Conservation (phyloP, 768 basidiomycete genomes). For the Hericium coralloides region DNA sequence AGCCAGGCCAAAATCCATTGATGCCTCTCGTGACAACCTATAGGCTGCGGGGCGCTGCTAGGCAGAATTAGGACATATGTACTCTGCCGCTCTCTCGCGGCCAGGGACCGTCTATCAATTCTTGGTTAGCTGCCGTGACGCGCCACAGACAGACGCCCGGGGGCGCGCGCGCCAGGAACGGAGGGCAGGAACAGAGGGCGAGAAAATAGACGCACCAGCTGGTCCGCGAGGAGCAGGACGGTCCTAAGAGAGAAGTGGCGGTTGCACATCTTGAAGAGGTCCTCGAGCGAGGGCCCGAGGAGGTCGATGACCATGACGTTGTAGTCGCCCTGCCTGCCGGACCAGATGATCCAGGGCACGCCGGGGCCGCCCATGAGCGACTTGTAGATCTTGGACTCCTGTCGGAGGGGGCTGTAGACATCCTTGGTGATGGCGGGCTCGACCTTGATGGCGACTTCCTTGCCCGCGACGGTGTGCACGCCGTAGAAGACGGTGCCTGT, state of each 20-base stretch:
- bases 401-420: slow-evolving; percentile 59
- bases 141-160: too few species aligned
- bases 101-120: too few species aligned
- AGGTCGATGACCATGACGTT: slow-evolving; percentile 98
- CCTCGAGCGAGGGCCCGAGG: slow-evolving; percentile 82
- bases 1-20: too few species aligned
- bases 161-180: slow-evolving; percentile 4
- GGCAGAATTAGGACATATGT: too few species aligned
- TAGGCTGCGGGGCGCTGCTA: too few species aligned
- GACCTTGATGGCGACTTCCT: slow-evolving; percentile 78
- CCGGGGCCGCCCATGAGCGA: slow-evolving; percentile 83
- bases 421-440: slow-evolving; percentile 47
- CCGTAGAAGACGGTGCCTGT: slow-evolving; percentile 71
- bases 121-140: too few species aligned
- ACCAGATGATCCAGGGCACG: slow-evolving; percentile 90
- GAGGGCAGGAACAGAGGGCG: neutral
- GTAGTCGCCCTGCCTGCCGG: slow-evolving; percentile 85
- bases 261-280: slow-evolving; percentile 84
- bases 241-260: slow-evolving; percentile 92
- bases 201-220: slow-evolving; percentile 54
- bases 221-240: slow-evolving; percentile 87
- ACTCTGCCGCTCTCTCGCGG: too few species aligned
- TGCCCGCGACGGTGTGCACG: slow-evolving; percentile 73
- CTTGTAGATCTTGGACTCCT: slow-evolving; percentile 90
- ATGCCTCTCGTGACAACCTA: too few species aligned